Base-by-base conservation (phyloP, 1,284 basidiomycete genomes). In the Inonotus obliquus region DNA sequence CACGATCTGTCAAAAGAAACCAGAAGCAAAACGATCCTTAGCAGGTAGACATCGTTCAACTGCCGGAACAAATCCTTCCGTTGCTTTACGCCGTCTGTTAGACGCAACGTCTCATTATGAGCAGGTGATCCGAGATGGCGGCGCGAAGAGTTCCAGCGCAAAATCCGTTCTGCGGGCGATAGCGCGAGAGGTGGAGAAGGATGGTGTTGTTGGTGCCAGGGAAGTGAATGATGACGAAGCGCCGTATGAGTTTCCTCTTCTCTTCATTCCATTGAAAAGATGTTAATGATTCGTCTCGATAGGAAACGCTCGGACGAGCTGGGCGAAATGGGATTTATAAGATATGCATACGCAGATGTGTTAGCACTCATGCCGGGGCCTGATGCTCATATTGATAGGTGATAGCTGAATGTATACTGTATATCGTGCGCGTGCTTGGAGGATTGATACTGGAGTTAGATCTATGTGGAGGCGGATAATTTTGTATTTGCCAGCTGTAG, bases 361-460 rank as follows among this genome's bases (percentile, higher is more conserved):
- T 73, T 84, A 68, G 74, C 77, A 21, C 68, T 85, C 62, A 81
- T 84, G 80, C 78, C 78, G 57, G 84, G 76, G 78, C 51, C 54
- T 7, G 45, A 57, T 37, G 41, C 45, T 37, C 32, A 45, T 45
- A 25, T 14, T n/a, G n/a, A 25, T 2, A 49, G 47, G 6, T 23
- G 19, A 17, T 14, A 44, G 41, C 23, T 27, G 37, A 44, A 14
- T 44, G 19, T 44, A 44, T 44, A 17, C 17, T n/a, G 9, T 44
- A 44, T 21, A n/a, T n/a, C n/a, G n/a, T n/a, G n/a, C n/a, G n/a
- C n/a, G n/a, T n/a, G n/a, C 32, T 9, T 32, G 32, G 4, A 4
- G 32, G 32, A 32, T 32, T 32, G 32, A 32, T 32, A 32, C 32
- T 9, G 32, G 9, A 4, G 4, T 32, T 4, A 32, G 32, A 4